phyloP scores from a whole-genome alignment of 2,329 filamentous ascomycete species.

The Colletotrichum liriopes region DNA sequence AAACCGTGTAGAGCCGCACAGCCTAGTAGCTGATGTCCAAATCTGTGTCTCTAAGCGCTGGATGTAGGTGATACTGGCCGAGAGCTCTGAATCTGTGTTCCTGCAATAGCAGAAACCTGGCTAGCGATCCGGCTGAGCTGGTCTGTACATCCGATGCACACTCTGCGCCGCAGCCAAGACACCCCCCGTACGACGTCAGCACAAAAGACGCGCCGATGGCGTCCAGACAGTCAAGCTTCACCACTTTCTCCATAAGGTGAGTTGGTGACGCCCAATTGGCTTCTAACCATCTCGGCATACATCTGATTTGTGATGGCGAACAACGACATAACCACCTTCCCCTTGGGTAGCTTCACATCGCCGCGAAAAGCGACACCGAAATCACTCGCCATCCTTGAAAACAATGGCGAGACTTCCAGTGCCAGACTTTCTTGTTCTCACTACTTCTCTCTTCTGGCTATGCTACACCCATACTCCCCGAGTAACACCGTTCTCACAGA shows the following conservation, averaged over 20 bases:
- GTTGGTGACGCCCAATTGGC: background rate
- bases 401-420: background rate
- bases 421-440: background rate
- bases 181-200: background rate
- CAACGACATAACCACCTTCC: background rate
- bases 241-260: constrained; percentile 1
- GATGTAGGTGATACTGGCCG: background rate
- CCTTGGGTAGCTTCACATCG: background rate
- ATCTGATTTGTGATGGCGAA: background rate
- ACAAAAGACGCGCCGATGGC: constrained; percentile 20
- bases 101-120: background rate
- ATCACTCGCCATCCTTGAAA: background rate
- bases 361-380: background rate
- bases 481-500: background rate
- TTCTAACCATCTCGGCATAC: background rate
- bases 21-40: background rate
- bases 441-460: background rate
- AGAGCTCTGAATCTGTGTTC: background rate
- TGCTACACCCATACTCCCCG: background rate
- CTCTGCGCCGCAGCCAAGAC: background rate
- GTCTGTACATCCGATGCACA: background rate
- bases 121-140: constrained; percentile 1
- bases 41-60: background rate
- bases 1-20: background rate
- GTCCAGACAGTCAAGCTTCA: background rate